Base-by-base conservation (phyloP, 1,139 yeast genomes). In the Yamadazyma aaseri region DNA sequence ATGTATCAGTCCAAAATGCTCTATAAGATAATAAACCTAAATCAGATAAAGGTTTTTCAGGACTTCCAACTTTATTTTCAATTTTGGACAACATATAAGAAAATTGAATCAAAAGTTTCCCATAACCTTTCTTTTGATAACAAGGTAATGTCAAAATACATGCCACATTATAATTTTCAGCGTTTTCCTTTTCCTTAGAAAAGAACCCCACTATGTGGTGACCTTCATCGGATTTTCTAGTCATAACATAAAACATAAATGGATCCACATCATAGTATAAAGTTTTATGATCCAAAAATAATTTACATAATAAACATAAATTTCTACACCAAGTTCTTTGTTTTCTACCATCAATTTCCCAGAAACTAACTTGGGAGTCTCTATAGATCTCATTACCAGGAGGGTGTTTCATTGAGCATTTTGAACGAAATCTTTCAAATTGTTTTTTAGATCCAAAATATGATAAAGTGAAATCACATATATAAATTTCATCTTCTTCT, bases 321-420 rank as follows among this genome's bases (percentile, higher is more conserved):
- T 92, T 94, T 46, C 98, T 77, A 60, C 98, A 92, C 97, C 97
- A 92, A 0, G 96, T 84, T 40, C 97, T 69, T 60, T 92, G 98
- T 47, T 86, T 84, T 40, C 97, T 71, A 5, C 98, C 99, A 56
- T 92, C 99, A 41, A 92, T 89, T 58, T 92, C 99, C 73, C 92
- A 92, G 55, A 92, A 90, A 25, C 69, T 76, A 46, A 63, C 81
- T 45, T 75, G 72, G 11, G 77, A 86, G 56, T 94, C 98, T 36
- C 98, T 69, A 57, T 92, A 92, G 12, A 92, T 90, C 55, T 92
- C 98, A 60, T 92, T 92, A 0, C 99, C 99, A 0, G 99, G 98
- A 0, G 99, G 99, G 52, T 92, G 97, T 49, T 82, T 79, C 63
- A 83, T 67, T 3, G 95, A 82, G 51, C 95, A 86, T 55, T 92